These are phyloP conservation scores for Colletotrichum sublineola DNA, from an alignment of 2,329 filamentous ascomycete genomes.

Conservation along the genomic window DNA sequence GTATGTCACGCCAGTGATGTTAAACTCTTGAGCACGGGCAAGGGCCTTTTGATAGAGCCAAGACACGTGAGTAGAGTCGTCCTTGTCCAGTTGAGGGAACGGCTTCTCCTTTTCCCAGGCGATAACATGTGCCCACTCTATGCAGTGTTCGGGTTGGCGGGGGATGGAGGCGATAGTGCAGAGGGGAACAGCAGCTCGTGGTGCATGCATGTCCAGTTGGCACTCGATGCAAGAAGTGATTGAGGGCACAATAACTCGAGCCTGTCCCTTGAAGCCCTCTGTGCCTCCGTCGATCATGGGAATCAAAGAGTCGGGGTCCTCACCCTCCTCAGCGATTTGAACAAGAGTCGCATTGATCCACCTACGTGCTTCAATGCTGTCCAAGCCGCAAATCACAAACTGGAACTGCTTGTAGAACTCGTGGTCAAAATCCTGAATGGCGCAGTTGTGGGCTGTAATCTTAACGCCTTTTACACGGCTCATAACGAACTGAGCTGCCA, in stretches of 20 bases:
- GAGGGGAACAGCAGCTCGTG: conserved; percentile 94
- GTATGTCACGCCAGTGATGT: conserved; percentile 93
- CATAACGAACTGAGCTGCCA: conserved; percentile 92
- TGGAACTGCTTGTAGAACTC: conserved; percentile 98
- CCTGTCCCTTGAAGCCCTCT: conserved; percentile 98
- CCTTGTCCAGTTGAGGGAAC: conserved; percentile 89
- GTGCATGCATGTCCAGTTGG: conserved; percentile 98
- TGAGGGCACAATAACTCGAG: conserved; percentile 90
- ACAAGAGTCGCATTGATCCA: conserved; percentile 98
- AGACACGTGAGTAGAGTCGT: conserved; percentile 96
- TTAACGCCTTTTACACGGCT: conserved; percentile 88
- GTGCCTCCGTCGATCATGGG: conserved; percentile 97
- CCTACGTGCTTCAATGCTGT: conserved; percentile 96
- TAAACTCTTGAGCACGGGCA: conserved; percentile 85
- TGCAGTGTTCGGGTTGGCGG: conserved; percentile 95
- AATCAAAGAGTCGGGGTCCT: conserved; percentile 87
- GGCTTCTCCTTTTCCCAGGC: conserved; percentile 92
- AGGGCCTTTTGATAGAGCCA: conserved; percentile 94
- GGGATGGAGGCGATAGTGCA: conserved; percentile 97
- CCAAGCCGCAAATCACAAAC: conserved; percentile 91
- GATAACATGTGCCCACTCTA: conserved; percentile 99
- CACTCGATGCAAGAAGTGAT: conserved; percentile 98
- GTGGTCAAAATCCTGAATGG: conserved; percentile 97
- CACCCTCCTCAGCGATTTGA: conserved; percentile 83
- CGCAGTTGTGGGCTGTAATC: conserved; percentile 93